Conservation (phyloP, 2,329 filamentous ascomycete species). For the Ilyonectria mors-panacis region DNA sequence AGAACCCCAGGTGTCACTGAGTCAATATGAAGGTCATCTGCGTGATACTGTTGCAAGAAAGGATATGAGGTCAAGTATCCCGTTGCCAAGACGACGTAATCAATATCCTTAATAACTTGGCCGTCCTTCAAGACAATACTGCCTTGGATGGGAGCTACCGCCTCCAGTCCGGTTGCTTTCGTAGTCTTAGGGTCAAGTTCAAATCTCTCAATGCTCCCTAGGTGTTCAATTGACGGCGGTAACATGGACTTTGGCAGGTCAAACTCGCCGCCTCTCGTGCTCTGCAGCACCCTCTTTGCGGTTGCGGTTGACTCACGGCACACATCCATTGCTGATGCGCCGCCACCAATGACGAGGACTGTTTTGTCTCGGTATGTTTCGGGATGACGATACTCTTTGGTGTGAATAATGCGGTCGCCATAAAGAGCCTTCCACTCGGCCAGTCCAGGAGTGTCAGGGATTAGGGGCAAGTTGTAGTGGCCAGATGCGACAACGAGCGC, state of each 20-base stretch:
- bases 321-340: slow-evolving; percentile 61
- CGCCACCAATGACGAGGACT: slow-evolving; percentile 68
- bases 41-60: slow-evolving; percentile 69
- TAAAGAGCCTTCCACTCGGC: slow-evolving; percentile 68
- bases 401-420: slow-evolving; percentile 72
- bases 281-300: slow-evolving; percentile 61
- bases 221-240: slow-evolving; percentile 65
- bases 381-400: slow-evolving; percentile 79
- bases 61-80: slow-evolving; percentile 79
- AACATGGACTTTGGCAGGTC: slow-evolving; percentile 70
- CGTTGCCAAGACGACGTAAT: slow-evolving; percentile 76
- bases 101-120: slow-evolving; percentile 65
- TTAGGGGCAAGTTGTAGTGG: slow-evolving; percentile 75
- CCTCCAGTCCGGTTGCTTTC: slow-evolving; percentile 13
- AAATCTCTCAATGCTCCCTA: slow-evolving; percentile 67
- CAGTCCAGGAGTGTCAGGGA: slow-evolving; percentile 74
- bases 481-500: slow-evolving; percentile 77
- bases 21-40: slow-evolving; percentile 54
- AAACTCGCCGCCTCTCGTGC: slow-evolving; percentile 70
- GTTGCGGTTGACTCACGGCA: slow-evolving; percentile 56
- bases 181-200: slow-evolving; percentile 46
- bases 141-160: slow-evolving; percentile 61
- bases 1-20: slow-evolving; percentile 68
- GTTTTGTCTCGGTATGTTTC: slow-evolving; percentile 69
- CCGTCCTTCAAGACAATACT: slow-evolving; percentile 69